phyloP scores from a whole-genome alignment of 108 stramenopile species.

The Epithemia pelagica region DNA sequence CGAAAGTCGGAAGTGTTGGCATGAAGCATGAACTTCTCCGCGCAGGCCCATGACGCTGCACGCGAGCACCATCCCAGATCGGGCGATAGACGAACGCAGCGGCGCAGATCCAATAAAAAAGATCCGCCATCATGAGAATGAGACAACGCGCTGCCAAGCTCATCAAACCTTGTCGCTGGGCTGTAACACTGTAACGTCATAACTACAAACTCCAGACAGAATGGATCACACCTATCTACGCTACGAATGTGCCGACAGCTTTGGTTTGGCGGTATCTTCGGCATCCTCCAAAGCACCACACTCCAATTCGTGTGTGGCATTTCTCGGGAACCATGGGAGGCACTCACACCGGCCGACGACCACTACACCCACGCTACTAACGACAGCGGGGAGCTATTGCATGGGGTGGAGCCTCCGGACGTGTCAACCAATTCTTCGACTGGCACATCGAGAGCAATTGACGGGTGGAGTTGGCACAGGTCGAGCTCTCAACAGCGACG shows the following conservation, averaged over 20 bases:
- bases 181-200: too few relatives aligned
- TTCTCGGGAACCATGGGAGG: slow-evolving; percentile 29
- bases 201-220: too few relatives aligned
- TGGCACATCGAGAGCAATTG: slow-evolving; percentile 56
- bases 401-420: slow-evolving; percentile 54
- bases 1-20: too few relatives aligned
- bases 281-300: slow-evolving; percentile 54
- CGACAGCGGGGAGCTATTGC: slow-evolving; percentile 61
- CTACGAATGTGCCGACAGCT: slow-evolving; percentile 85
- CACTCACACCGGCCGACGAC: not conserved
- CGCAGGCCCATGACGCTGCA: too few relatives aligned
- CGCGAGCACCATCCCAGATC: too few relatives aligned
- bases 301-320: slow-evolving; percentile 57
- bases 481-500: slow-evolving; percentile 57
- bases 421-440: slow-evolving; percentile 43
- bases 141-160: too few relatives aligned
- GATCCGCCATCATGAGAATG: too few relatives aligned
- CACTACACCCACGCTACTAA: slow-evolving; percentile 35
- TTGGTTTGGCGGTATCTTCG: slow-evolving; percentile 52
- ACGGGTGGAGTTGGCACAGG: slow-evolving; percentile 71
- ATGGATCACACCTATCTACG: slow-evolving; percentile 79
- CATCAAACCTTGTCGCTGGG: too few relatives aligned
- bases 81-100: too few relatives aligned
- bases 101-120: too few relatives aligned
- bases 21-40: too few relatives aligned